Base-by-base conservation (phyloP, 768 basidiomycete genomes). In the Mycena amicta region DNA sequence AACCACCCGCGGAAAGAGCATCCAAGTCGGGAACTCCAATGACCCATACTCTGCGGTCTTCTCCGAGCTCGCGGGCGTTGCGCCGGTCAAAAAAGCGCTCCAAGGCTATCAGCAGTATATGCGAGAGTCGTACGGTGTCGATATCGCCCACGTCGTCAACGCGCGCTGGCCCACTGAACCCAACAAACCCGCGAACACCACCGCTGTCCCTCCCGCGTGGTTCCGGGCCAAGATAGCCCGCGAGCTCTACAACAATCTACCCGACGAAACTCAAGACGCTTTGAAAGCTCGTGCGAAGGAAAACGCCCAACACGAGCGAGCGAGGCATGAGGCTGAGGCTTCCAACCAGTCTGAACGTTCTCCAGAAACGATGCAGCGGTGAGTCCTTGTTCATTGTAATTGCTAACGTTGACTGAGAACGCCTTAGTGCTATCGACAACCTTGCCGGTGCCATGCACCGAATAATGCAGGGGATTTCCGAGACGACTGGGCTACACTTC, bases 401-500 rank as follows among this genome's bases (percentile, higher is more conserved):
- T 8, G 33, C 18, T 8, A 8, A 8, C 33, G 33, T 8, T 8
- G 8, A 18, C 33, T 37, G 33, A 37, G 33, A 8, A 8, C 18
- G 8, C 8, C 43, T 45, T 23, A 45, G 43, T 8, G 43, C 43
- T 23, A 45, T 45, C 43, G 43, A 45, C 43, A 45, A 45, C 43
- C 22, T 45, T 8, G 8, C 43, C 22, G 43, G 8, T 23, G 22
- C 22, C 22, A 16, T 45, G 43, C 43, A 45, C 8, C 43, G 43
- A 5, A 26, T 59, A 2, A 6, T 59, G 33, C 3, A 16, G 6
- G 57, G 52, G 0, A 25, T 59, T 5, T 29, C 31, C 5, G 52
- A 53, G 12, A n/a, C n/a, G 5, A 59, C 57, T 2, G 57, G 57
- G 2, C 37, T 59, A 1, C 57, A 59, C 1, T 28, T 22, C 1